Base-by-base conservation (phyloP, 306 rosid genomes). In the Purshia tridentata region DNA sequence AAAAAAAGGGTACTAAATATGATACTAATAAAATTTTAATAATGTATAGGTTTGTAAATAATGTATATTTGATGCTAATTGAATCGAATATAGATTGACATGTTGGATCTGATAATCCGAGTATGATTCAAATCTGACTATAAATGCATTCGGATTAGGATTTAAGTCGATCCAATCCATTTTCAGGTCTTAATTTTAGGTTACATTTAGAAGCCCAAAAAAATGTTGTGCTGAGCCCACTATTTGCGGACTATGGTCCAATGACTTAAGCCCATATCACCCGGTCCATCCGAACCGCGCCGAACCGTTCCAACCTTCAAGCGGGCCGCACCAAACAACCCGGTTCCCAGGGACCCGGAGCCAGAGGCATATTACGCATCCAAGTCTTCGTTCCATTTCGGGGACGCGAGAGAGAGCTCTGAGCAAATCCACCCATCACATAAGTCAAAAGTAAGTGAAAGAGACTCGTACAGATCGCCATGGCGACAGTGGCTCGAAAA, bases 401-500 rank as follows among this genome's bases (percentile, higher is more conserved):
- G 55, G 39, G 57, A 40, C 19, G 69, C 23, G 6, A 9, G 53
- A 49, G 6, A 9, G 53, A 49, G 29, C 59, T 49, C 49, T 69
- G 48, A 4, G 63, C 65, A 14, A 80, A 68, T 83, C 77, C 41
- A 80, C 8, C 79, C 46, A 29, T 3, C 68, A 23, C 79, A 72
- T 80, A 39, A 72, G 56, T 69, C 51, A 68, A 61, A 71, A 47
- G 65, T 23, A 23, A 7, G 19, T n/a, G 62, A 11, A 46, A 12
- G 23, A 40, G 68, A 60, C 18, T 47, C 59, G 41, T 11, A 9
- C 57, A 41, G 63, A 69, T 76, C 72, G 54, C 65, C 60, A 94
- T 94, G 98, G 89, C 85, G 40, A 67, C 95, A 19, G 81, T 84
- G 0, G 79, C 86, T 41, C 71, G 90, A 73, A 89, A 84, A 78